These are phyloP conservation scores for Wickerhamiella galacta DNA, from an alignment of 805 yeast genomes.

Conservation along the genomic window DNA sequence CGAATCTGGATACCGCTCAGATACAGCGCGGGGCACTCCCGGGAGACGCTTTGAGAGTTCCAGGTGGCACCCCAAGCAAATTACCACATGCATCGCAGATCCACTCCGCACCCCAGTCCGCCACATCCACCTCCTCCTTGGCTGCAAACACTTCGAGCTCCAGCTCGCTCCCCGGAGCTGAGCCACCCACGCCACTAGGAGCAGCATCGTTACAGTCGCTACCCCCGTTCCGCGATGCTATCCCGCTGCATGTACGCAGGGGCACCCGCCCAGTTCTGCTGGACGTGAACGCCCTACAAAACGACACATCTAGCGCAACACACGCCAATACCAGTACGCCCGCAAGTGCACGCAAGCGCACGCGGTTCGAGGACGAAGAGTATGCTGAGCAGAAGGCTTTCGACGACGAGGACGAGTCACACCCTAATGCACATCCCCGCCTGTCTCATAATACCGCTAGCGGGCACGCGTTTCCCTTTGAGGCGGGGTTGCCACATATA, in stretches of 20 bases:
- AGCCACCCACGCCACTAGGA: neutral
- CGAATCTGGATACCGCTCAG: no score
- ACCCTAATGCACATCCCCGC: neutral
- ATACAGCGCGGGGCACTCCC: no score
- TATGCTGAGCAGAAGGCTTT: slow-evolving; percentile 9
- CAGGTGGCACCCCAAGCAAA: no score
- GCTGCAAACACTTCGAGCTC: no score
- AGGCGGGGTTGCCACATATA: neutral
- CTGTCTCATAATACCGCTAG: neutral
- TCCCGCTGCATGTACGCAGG: slow-evolving; percentile 7
- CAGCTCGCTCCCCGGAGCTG: no score
- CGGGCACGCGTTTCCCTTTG: neutral
- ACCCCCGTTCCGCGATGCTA: no score
- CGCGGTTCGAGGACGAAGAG: slow-evolving; percentile 10
- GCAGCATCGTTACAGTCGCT: no score
- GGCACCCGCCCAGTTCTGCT: slow-evolving; percentile 6
- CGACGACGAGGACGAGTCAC: slow-evolving; percentile 9
- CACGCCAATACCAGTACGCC: neutral
- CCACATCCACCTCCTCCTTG: no score
- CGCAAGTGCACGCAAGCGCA: neutral
- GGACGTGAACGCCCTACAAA: slow-evolving; percentile 5
- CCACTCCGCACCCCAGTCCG: no score
- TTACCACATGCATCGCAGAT: no score
- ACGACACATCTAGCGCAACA: neutral
- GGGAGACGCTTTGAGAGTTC: no score